Base-by-base conservation (phyloP, 257 asterid genomes). In the Solanum etuberosum region DNA sequence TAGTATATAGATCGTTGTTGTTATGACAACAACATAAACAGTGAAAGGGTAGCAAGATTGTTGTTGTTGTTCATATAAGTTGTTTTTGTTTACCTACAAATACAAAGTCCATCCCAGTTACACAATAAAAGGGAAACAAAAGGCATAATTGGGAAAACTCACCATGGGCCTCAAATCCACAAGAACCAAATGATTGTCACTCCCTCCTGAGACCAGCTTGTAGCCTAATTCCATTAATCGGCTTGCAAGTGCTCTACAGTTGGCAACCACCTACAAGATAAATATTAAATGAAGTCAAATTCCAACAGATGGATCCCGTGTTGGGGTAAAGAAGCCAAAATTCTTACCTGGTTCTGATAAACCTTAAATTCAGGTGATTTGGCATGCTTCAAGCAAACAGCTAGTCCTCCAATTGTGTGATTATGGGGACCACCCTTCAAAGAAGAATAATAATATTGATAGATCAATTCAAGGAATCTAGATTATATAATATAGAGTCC, bases 141-240 rank as follows among this genome's bases (percentile, higher is more conserved):
- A 63, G 63, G 4, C 54, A 42, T 70, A 18, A 59, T 4, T 5
- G 48, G 25, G 70, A 72, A 34, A 83, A 91, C 94, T 93, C 74
- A 96, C 99, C 20, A 96, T 70, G 86, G 99, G 99, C 83, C 98
- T 95, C 85, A 97, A 98, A 89, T 96, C 99, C 84, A 96, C 98
- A 84, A 97, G 99, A 89, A 97, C 98, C 91, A 97, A 90, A 92
- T 97, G 99, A 91, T 97, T 97, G 87, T 97, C 99, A 87, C 97
- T 97, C 68, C 99, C 99, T 63, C 99, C 99, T 9, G 99, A 96
- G 38, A 97, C 99, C 82, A 97, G 91, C 83, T 89, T 92, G 92
- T 93, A 96, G 77, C 99, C 99, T 92, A 97, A 90, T 91, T 95
- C 98, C 83, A 83, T 43, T 42, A 96, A 88, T 80, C 97, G 93